Base-by-base conservation (phyloP, 768 basidiomycete genomes). In the Polyporus arcularius region DNA sequence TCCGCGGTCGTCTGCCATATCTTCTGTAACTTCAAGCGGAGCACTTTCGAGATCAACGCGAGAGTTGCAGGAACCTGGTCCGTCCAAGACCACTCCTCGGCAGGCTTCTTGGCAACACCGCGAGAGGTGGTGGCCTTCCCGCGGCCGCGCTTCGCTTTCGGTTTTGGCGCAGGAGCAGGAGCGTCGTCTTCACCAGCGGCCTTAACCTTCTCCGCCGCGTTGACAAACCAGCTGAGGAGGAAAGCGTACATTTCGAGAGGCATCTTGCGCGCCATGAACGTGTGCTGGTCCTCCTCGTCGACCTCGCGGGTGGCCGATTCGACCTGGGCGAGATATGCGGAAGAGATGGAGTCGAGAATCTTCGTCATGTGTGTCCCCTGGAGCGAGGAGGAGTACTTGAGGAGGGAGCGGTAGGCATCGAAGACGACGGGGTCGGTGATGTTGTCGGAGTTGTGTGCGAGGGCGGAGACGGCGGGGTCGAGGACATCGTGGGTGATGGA, bases 161-260 rank as follows among this genome's bases (percentile, higher is more conserved):
- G 68, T 62, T 84, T 86, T 1, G 80, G 71, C 26, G 76, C 76
- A 1, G 82, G 78, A 12, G 81, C 79, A 18, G 76, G 79, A 2
- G 64, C 60, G 55, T 68, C 72, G 45, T 81, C 78, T 12, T 82
- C 78, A 45, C 78, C 82, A 12, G 79, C 70, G 6, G 76, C 76
- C 46, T 88, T 89, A 60, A 89, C 84, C 65, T 88, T 90, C 74
- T 96, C 94, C 1, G 87, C 89, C 0, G 87, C 87, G 11, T 78
- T 75, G 15, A 92, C 90, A 70, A 96, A 96, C 95, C 95, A 98
- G 61, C 88, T 82, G n/a, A 97, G 74, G 28, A 98, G 77, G 71
- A 98, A 98, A 7, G 89, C 90, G 72, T 93, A 98, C 80, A 91
- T 87, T 72, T 98, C 97, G 61, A 99, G 79, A 0, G 93, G 85